Conservation (phyloP, 805 yeast species). For the Lipomyces kockii region DNA sequence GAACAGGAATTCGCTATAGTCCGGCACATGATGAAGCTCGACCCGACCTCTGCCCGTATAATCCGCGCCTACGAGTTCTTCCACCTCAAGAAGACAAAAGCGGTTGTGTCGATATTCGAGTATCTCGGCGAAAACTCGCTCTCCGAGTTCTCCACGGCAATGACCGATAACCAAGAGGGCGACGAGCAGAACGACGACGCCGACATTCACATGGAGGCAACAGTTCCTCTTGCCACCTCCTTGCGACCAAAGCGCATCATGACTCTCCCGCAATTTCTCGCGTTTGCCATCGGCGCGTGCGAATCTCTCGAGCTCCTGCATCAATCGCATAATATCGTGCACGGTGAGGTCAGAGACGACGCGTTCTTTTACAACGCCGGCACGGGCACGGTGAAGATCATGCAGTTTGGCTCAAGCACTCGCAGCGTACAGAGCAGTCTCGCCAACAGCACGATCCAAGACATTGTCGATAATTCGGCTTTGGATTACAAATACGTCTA, state of each 20-base stretch:
- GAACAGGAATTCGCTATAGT: conserved; percentile 35
- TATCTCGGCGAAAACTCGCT: conserved; percentile 30
- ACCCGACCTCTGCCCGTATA: conserved; percentile 26
- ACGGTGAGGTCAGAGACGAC: conserved; percentile 38
- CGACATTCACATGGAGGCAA: neutral
- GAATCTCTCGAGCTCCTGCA: conserved; percentile 36
- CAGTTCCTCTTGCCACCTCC: conserved; percentile 10
- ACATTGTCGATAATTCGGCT: conserved; percentile 18
- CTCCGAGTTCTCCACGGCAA: conserved; percentile 22
- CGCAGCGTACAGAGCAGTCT: conserved; percentile 15
- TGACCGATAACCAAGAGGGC: conserved; percentile 8
- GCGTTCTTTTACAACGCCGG: conserved; percentile 33
- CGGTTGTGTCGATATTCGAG: conserved; percentile 35
- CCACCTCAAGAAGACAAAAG: conserved; percentile 19
- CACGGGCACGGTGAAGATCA: conserved; percentile 29
- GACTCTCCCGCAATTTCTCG: conserved; percentile 35
- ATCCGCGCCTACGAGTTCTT: conserved; percentile 32
- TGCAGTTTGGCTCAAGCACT: conserved; percentile 34
- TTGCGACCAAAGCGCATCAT: conserved; percentile 14
- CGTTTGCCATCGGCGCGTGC: conserved; percentile 36
- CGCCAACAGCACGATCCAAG: conserved; percentile 11
- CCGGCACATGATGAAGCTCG: conserved; percentile 33
- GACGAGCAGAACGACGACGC: neutral
- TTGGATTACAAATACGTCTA: conserved; percentile 26
- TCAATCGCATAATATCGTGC: conserved; percentile 33